These are phyloP conservation scores for Cyclaneusma minus DNA, from an alignment of 2,329 filamentous ascomycete species.

Conservation along the genomic window DNA sequence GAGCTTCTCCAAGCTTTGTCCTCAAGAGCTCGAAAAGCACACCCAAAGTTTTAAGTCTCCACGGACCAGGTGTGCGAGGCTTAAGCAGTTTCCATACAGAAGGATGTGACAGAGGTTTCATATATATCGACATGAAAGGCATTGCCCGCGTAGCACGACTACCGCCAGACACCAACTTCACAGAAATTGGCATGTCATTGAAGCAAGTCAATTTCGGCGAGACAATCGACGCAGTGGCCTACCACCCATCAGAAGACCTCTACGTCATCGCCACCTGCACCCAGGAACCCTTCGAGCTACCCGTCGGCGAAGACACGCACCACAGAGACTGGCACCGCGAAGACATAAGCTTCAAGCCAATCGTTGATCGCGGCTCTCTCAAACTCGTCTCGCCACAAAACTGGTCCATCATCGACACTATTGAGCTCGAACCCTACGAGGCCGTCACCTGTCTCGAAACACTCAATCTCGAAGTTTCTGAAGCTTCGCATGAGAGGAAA, in stretches of 20 bases:
- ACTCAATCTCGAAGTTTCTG: slow-evolving; percentile 76
- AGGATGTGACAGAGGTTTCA: slow-evolving; percentile 67
- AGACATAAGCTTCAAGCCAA: slow-evolving; percentile 44
- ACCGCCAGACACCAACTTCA: slow-evolving; percentile 48
- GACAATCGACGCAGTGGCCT: slow-evolving; percentile 59
- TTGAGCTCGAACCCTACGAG: slow-evolving; percentile 60
- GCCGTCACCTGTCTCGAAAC: slow-evolving; percentile 69
- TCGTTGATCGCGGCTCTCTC: slow-evolving; percentile 54
- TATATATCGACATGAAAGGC: slow-evolving; percentile 62
- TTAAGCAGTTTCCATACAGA: slow-evolving; percentile 65
- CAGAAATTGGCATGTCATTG: slow-evolving; percentile 62
- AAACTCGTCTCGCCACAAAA: slow-evolving; percentile 66
- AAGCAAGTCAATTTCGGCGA: slow-evolving; percentile 54
- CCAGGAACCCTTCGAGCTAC: slow-evolving; percentile 60
- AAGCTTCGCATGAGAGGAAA: slow-evolving; percentile 74
- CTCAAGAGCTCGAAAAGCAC: slow-evolving; percentile 65
- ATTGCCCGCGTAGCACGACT: slow-evolving; percentile 60
- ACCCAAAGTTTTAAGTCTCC: slow-evolving; percentile 60
- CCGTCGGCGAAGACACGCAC: slow-evolving; percentile 74
- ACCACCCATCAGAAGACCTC: slow-evolving; percentile 57
- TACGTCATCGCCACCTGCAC: slow-evolving; percentile 64
- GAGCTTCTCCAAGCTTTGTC: slow-evolving; percentile 65
- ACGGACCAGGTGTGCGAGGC: slow-evolving; percentile 50
- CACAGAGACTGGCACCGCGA: slow-evolving; percentile 64
- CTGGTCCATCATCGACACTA: slow-evolving; percentile 64